Evolutionary conservation across 2,329 filamentous ascomycete genomes (phyloP).

Genomic region (Calcarisporium arbuscula): DNA sequence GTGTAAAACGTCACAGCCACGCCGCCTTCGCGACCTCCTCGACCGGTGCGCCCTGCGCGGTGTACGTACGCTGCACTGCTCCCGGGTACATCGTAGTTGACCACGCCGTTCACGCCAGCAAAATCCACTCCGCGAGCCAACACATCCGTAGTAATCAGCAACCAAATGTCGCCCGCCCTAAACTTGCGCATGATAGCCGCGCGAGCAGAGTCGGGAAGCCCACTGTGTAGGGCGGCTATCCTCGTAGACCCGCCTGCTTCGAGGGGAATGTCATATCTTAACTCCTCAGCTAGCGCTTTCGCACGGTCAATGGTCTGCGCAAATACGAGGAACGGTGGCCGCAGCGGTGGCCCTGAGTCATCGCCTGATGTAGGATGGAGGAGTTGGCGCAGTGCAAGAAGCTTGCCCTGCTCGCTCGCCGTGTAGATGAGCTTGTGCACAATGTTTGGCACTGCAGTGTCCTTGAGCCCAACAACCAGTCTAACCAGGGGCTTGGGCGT

Average conservation of each 20-base stretch:
- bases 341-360: constrained; percentile 54
- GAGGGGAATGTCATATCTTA: constrained; percentile 88
- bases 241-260: constrained; percentile 79
- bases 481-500: constrained; percentile 57
- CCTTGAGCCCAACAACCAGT: constrained; percentile 91
- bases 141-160: constrained; percentile 92
- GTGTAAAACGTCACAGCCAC: constrained; percentile 93
- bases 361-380: constrained; percentile 63
- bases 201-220: constrained; percentile 69
- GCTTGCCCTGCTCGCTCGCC: constrained; percentile 87
- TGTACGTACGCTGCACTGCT: constrained; percentile 88
- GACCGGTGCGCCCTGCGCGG: constrained; percentile 82
- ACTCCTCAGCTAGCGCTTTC: constrained; percentile 77
- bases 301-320: constrained; percentile 93
- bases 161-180: constrained; percentile 88
- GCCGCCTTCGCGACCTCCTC: constrained; percentile 80
- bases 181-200: constrained; percentile 83
- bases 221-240: constrained; percentile 85
- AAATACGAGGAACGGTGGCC: constrained; percentile 90
- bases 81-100: constrained; percentile 97
- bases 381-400: constrained; percentile 84
- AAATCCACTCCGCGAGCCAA: constrained; percentile 92
- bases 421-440: constrained; percentile 85
- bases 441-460: constrained; percentile 90
- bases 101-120: constrained; percentile 86